Evolutionary conservation across 2,329 filamentous ascomycete genomes (phyloP).

Genomic region (Verticillium nonalfalfae): DNA sequence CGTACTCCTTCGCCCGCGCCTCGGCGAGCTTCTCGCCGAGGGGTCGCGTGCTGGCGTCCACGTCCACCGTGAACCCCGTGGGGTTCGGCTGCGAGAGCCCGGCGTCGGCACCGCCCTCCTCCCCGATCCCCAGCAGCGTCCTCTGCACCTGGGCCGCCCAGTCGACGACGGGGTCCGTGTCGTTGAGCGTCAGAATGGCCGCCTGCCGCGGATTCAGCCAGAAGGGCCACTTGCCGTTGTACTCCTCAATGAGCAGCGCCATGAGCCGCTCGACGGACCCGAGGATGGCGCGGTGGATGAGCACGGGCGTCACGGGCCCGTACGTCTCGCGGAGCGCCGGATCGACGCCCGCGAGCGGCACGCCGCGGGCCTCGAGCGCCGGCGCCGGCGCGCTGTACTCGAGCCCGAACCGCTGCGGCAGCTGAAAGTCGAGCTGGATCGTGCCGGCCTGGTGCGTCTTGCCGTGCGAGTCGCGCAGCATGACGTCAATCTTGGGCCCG

Average conservation of each 20-base stretch:
- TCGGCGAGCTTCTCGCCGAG: conserved; percentile 65
- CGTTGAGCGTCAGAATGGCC: conserved; percentile 67
- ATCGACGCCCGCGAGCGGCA: conserved; percentile 29
- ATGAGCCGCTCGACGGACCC: conserved; percentile 81
- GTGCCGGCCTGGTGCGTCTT: conserved; percentile 88
- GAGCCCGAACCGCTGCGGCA: conserved; percentile 75
- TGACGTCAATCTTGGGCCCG: conserved; percentile 85
- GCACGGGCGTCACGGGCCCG: conserved; percentile 62
- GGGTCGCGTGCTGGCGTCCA: conserved; percentile 58
- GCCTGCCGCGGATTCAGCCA: conserved; percentile 81
- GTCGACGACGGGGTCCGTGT: conserved; percentile 44
- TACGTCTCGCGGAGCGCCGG: conserved; percentile 27
- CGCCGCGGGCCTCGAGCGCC: conserved; percentile 48
- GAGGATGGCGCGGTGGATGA: conserved; percentile 79
- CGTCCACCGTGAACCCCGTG: conserved; percentile 59
- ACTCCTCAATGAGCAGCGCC: conserved; percentile 79
- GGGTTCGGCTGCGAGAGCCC: conserved; percentile 32
- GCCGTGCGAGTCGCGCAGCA: conserved; percentile 70
- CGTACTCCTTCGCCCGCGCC: conserved; percentile 67
- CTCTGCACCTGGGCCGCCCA: conserved; percentile 42
- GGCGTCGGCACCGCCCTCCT: conserved; percentile 1
- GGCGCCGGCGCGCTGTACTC: conserved; percentile 67
- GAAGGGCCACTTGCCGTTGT: conserved; percentile 76
- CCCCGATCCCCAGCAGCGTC: conserved; percentile 38
- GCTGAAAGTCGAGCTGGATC: conserved; percentile 84